These are phyloP conservation scores for Zymoseptoria crescenta DNA, from an alignment of 2,329 filamentous ascomycete species.

Conservation along the genomic window DNA sequence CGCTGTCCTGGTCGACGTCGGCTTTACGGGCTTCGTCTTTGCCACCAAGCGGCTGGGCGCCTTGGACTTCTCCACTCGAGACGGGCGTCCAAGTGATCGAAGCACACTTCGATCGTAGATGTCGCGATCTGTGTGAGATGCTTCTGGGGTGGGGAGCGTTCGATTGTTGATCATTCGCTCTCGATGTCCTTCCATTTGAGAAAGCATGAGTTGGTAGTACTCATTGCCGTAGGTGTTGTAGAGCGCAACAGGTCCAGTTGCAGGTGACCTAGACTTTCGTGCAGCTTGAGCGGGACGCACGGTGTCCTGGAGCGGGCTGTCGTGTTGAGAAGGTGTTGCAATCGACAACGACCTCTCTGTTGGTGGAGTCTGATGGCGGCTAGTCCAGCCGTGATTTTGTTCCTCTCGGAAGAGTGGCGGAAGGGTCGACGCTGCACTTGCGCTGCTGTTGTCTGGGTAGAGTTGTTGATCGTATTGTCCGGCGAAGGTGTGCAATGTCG, in stretches of 20 bases:
- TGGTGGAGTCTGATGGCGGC: constrained; percentile 2
- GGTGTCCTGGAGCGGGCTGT: constrained; percentile 1
- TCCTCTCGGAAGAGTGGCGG: constrained; percentile 3
- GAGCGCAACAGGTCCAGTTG: constrained; percentile 4
- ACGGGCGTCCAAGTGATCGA: constrained; percentile 8
- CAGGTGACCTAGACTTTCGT: background rate
- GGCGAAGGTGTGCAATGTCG: constrained; percentile 10
- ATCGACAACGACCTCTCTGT: constrained; percentile 2
- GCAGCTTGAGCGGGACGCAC: background rate
- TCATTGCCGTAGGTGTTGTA: constrained; percentile 12
- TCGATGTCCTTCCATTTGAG: constrained; percentile 9
- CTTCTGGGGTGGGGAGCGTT: constrained; percentile 9
- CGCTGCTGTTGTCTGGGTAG: constrained; percentile 11
- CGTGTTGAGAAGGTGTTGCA: constrained; percentile 1
- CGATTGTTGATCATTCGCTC: constrained; percentile 3
- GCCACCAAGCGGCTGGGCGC: background rate
- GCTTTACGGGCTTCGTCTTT: constrained; percentile 6
- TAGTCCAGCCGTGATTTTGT: background rate
- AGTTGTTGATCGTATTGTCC: constrained; percentile 14
- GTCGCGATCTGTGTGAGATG: constrained; percentile 7
- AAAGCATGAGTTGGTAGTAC: constrained; percentile 11
- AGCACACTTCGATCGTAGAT: constrained; percentile 11
- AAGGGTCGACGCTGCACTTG: background rate
- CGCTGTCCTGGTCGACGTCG: background rate
- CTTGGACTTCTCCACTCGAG: constrained; percentile 11